Percentiles rank a stretch among this genome's conserved stretches.
phyloP scores from a whole-genome alignment of 345 rosid species.

The Brassica rapa region DNA sequence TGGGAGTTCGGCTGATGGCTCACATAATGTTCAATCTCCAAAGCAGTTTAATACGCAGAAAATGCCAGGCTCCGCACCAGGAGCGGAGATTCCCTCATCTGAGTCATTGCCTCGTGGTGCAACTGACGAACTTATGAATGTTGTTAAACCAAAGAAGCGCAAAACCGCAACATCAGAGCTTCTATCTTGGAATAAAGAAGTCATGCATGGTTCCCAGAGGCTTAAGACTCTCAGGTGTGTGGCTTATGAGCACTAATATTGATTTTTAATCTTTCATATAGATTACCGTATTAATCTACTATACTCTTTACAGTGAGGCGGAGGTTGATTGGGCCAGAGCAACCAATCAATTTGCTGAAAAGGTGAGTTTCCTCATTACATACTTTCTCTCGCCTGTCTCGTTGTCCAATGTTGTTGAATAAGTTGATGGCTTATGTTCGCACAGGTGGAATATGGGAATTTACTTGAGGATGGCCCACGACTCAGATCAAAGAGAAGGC shows the following conservation, averaged over 20 bases:
- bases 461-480: conserved; percentile 52
- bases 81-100: conserved; percentile 45
- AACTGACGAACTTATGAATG: conserved; percentile 36
- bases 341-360: conserved; percentile 65
- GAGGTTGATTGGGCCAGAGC: conserved; percentile 74
- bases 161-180: conserved; percentile 55
- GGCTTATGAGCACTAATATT: conserved; percentile 11
- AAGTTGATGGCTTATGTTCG: conserved; percentile 25
- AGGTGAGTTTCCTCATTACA: conserved; percentile 49
- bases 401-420: conserved; percentile 21
- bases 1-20: conserved; percentile 52
- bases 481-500: conserved; percentile 71
- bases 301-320: conserved; percentile 53
- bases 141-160: conserved; percentile 62
- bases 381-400: conserved; percentile 4
- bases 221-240: conserved; percentile 66
- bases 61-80: conserved; percentile 37
- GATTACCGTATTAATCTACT: not conserved
- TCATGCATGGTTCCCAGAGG: conserved; percentile 44
- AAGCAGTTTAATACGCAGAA: conserved; percentile 43
- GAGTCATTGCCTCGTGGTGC: conserved; percentile 45
- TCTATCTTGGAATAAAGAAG: conserved; percentile 72
- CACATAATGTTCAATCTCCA: conserved; percentile 37
- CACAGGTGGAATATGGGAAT: conserved; percentile 70
- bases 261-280: not conserved